Base-by-base conservation (phyloP, 2,329 filamentous ascomycete species). In the Fusarium dimerum region DNA sequence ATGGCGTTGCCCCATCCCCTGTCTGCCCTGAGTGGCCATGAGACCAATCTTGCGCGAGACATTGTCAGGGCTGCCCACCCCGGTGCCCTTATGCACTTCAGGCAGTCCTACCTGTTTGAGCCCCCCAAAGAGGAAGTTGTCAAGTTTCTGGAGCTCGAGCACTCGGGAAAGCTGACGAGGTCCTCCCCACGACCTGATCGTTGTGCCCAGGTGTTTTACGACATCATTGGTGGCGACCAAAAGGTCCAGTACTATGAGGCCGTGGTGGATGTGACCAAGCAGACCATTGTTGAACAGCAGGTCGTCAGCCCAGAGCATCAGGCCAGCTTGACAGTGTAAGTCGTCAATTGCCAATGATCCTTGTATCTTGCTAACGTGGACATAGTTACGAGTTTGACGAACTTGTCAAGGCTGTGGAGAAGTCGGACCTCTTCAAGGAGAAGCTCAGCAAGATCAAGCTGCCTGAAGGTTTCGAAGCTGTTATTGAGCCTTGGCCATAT, bases 61-160 rank as follows among this genome's bases (percentile, higher is more conserved):
- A 54, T 68, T 2, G 68, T 76, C 5, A 55, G 68, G 13, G 48
- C 50, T 3, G 51, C 65, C 8, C 63, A 72, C 29, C 58, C 67
- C 2, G 66, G 62, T 3, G 52, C 67, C 1, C 55, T 66, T 1
- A 54, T 73, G 6, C 70, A 75, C 50, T 84, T 83, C 59, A 73
- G 79, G 10, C 73, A 76, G 32, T 77, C 81, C 47, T 79, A 76
- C 1, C 68, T 83, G 3, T 66, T 68, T 11, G 80, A 84, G 57
- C 80, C 80, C 0, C 68, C 71, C 0, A 84, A 84, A 63, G 59
- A 64, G 5, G 70, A 76, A 11, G 71, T 83, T 58, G 55, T 77
- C 1, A 57, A 52, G 0, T 83, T 76, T 43, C 67, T 84, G 0
- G 75, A 79, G n/a, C 64, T 67, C 43, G 48, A 82, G 53, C 73